Evolutionary conservation across 768 basidiomycete species (phyloP), one percentile per base, ranked within the genome.

Genomic region (Suillus plorans): DNA sequence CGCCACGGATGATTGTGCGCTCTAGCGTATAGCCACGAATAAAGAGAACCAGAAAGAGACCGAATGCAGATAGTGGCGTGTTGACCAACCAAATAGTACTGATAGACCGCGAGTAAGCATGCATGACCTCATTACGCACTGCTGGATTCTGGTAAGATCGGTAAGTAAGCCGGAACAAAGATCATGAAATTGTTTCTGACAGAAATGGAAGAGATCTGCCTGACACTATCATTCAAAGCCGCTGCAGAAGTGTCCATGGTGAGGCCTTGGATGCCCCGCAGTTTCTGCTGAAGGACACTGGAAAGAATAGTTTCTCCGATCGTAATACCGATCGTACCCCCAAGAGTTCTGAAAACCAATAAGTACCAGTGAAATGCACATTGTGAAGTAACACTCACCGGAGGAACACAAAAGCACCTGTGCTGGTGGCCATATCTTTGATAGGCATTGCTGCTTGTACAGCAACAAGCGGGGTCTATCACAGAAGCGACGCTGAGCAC

Each of bases 241-340:
- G 80, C 73, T 4, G 81, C 71, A 5, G 81, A 81, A 2, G 81
- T 82, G 64, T 80, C 73, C 28, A 85, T 74, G 45, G 70, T 65
- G 22, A 69, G 34, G 7, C 68, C 73, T 6, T 64, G 13, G 31
- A 76, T 67, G 4, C 52, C 65, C 20, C 20, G 62, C 22, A 76
- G 47, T 52, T 25, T 67, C 60, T 57, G 63, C 52, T 63, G 63
- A 18, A 74, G 68, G 49, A 87, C 86, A 57, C 85, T 87, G 1
- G 88, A 80, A 66, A 87, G 87, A 64, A 92, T 88, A 3, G 87
- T 85, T 70, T 92, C 87, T 41, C 91, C 90, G 56, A 91, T 74
- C 0, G 90, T 85, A 62, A 94, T 87, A 20, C 90, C 90, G 37
- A 94, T 80, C 1, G 91, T 89, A 41, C 89, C 90, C 16, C 92